phyloP scores from a whole-genome alignment of 139 green algal species.

The Tetraselmis striata region DNA sequence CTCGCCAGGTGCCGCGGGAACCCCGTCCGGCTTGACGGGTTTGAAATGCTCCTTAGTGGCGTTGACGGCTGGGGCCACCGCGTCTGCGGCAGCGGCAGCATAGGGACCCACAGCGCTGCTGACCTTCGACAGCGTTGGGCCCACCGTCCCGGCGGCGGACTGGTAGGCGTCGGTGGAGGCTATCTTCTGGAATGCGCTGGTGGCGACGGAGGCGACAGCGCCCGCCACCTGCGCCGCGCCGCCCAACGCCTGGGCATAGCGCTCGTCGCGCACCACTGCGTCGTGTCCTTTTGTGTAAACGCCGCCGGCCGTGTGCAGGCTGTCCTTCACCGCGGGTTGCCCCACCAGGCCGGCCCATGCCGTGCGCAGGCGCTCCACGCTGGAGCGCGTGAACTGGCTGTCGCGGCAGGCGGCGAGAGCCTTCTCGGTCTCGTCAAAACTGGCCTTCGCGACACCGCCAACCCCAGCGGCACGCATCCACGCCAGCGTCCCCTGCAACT shows the following conservation, averaged over 20 bases:
- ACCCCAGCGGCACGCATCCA: background rate
- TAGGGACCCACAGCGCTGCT: background rate
- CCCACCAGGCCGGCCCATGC: background rate
- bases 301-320: background rate
- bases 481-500: background rate
- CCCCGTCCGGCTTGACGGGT: background rate
- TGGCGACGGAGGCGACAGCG: background rate
- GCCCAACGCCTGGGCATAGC: background rate
- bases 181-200: background rate
- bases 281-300: background rate
- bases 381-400: background rate
- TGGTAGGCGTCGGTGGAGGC: background rate
- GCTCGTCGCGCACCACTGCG: background rate
- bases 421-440: background rate
- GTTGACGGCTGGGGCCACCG: background rate
- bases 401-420: background rate
- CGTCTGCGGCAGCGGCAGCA: background rate
- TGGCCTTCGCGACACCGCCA: background rate
- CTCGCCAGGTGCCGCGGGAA: no score
- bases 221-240: background rate
- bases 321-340: background rate
- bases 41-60: background rate
- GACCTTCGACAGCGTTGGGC: background rate
- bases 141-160: background rate
- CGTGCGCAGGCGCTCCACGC: background rate